These are phyloP conservation scores for Prunella vulgaris DNA, from an alignment of 257 asterid genomes.

Conservation along the genomic window DNA sequence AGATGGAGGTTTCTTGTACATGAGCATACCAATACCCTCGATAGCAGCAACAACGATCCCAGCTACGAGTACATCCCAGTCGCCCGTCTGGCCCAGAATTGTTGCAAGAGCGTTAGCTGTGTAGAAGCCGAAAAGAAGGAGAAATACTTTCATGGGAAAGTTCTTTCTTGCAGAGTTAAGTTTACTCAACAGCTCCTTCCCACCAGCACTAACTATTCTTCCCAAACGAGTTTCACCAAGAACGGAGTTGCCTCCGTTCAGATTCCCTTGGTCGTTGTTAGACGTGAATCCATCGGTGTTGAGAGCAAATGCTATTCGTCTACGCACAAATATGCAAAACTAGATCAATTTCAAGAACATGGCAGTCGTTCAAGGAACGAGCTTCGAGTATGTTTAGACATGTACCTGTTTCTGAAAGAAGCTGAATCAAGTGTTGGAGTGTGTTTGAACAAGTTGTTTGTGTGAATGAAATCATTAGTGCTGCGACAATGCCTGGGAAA, in stretches of 20 bases:
- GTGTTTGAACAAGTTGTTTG: slow-evolving; percentile 27
- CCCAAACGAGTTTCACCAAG: slow-evolving; percentile 91
- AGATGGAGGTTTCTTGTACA: slow-evolving; percentile 70
- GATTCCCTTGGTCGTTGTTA: slow-evolving; percentile 44
- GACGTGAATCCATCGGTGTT: slow-evolving; percentile 67
- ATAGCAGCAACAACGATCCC: slow-evolving; percentile 92
- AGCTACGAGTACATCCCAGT: slow-evolving; percentile 97
- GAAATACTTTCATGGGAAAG: slow-evolving; percentile 87
- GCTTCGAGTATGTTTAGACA: slow-evolving; percentile 3
- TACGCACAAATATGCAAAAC: neutral
- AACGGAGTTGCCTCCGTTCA: slow-evolving; percentile 33
- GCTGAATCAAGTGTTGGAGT: slow-evolving; percentile 29
- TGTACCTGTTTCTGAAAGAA: slow-evolving; percentile 46
- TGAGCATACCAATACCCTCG: slow-evolving; percentile 94
- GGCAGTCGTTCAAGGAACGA: neutral
- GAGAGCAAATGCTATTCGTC: slow-evolving; percentile 48
- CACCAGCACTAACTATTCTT: slow-evolving; percentile 80
- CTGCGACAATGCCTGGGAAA: slow-evolving; percentile 28
- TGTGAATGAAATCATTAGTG: slow-evolving; percentile 21
- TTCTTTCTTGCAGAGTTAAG: slow-evolving; percentile 76
- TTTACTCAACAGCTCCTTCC: slow-evolving; percentile 63
- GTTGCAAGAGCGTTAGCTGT: slow-evolving; percentile 93
- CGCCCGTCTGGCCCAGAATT: slow-evolving; percentile 94
- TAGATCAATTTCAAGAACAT: neutral
- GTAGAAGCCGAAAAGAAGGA: slow-evolving; percentile 89